Conservation (phyloP, 2,329 filamentous ascomycete species). For the Ophiocordyceps camponoti-floridani region DNA sequence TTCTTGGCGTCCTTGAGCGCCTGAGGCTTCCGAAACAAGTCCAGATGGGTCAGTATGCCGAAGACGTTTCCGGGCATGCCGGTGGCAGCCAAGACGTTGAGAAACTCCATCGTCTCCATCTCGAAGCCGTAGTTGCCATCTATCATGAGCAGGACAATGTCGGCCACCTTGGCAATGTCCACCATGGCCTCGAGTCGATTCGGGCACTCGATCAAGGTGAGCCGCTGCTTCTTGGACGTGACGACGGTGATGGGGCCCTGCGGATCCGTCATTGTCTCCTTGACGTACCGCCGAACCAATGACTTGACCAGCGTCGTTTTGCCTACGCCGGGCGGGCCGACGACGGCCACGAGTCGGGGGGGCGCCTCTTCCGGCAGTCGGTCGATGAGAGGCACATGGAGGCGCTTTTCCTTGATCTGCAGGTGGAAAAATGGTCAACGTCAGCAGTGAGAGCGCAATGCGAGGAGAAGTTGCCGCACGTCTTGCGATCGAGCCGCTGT, state of each 20-base stretch:
- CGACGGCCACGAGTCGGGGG: slow-evolving; percentile 80
- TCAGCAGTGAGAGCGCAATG: not conserved
- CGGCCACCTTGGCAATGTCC: slow-evolving; percentile 89
- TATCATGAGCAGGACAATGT: slow-evolving; percentile 95
- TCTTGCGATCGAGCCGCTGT: slow-evolving; percentile 57
- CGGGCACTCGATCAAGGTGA: slow-evolving; percentile 96
- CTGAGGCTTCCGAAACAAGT: slow-evolving; percentile 88
- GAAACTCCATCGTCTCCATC: slow-evolving; percentile 99
- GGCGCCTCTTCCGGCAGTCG: slow-evolving; percentile 89
- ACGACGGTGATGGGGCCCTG: slow-evolving; percentile 89
- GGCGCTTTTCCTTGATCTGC: slow-evolving; percentile 81
- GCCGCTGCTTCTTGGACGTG: slow-evolving; percentile 82
- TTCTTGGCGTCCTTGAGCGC: slow-evolving; percentile 90
- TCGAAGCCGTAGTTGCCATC: slow-evolving; percentile 98
- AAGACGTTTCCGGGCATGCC: slow-evolving; percentile 99
- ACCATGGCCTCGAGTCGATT: slow-evolving; percentile 94
- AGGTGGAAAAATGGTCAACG: not conserved
- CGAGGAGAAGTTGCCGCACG: slow-evolving; percentile 26
- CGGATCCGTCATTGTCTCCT: slow-evolving; percentile 80
- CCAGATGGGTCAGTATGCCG: slow-evolving; percentile 87
- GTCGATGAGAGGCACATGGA: slow-evolving; percentile 94
- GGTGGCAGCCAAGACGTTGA: slow-evolving; percentile 81
- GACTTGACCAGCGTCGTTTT: slow-evolving; percentile 95
- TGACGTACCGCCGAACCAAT: slow-evolving; percentile 82
- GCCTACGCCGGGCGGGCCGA: slow-evolving; percentile 85